Conservation (phyloP, 2,329 filamentous ascomycete species). For the Xylogone sp. region DNA sequence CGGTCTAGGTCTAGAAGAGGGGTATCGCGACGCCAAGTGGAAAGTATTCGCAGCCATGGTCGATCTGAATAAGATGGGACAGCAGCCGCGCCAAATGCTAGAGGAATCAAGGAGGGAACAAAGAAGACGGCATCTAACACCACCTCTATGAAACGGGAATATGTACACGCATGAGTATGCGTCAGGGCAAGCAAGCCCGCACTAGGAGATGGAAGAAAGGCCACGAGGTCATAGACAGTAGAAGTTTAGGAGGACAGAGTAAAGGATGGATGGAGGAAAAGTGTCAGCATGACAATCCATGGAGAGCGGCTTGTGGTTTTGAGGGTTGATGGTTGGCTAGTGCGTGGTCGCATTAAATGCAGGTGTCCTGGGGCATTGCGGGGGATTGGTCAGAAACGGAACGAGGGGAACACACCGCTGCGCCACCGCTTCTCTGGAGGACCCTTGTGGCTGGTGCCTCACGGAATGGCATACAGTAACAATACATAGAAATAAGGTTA, state of each 20-base stretch:
- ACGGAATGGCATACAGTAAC: no score
- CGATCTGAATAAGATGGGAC: neutral
- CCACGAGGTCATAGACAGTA: slow-evolving; percentile 11
- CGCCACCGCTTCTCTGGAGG: no score
- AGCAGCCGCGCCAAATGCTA: neutral
- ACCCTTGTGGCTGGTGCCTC: no score
- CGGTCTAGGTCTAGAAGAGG: slow-evolving; percentile 4
- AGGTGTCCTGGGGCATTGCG: neutral
- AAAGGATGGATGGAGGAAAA: neutral
- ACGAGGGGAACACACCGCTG: no score
- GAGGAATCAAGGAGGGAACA: slow-evolving; percentile 9
- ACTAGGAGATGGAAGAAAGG: neutral
- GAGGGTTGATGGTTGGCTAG: neutral
- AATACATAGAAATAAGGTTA: no score
- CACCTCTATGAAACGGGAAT: neutral
- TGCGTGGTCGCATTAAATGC: no score
- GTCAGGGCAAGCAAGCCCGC: neutral
- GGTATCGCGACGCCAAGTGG: neutral
- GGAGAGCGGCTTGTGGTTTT: neutral
- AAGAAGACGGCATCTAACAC: slow-evolving; percentile 18
- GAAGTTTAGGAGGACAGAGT: neutral
- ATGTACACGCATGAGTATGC: neutral
- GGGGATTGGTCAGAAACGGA: neutral
- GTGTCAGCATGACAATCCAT: neutral
- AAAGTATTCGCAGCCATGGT: slow-evolving; percentile 3